Evolutionary conservation across 1,139 yeast species (phyloP).

Genomic region (Debaryomyces nepalensis): DNA sequence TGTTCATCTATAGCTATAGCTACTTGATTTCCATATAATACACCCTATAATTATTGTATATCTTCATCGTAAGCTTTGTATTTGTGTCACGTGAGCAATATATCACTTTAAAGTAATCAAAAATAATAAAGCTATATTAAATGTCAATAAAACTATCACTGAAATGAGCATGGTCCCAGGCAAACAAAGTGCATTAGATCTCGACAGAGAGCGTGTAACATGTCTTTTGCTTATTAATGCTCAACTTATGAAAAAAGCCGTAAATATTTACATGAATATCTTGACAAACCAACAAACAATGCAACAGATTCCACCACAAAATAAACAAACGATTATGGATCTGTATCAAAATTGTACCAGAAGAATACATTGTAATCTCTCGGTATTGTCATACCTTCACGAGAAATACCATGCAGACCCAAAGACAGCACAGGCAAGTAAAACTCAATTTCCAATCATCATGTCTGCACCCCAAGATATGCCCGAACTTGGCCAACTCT

Average conservation of each 20-base stretch:
- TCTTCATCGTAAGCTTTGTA: too few relatives aligned
- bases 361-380: slow-evolving; percentile 57
- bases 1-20: slow-evolving; percentile 6
- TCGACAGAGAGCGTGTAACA: slow-evolving; percentile 53
- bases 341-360: slow-evolving; percentile 55
- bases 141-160: too few relatives aligned
- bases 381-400: slow-evolving; percentile 56
- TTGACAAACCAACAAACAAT: slow-evolving; percentile 42
- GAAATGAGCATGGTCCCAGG: slow-evolving; percentile 11
- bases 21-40: neutral
- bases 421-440: slow-evolving; percentile 32
- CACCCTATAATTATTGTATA: too few relatives aligned
- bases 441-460: slow-evolving; percentile 54
- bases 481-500: slow-evolving; percentile 55
- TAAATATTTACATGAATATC: slow-evolving; percentile 40
- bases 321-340: slow-evolving; percentile 45
- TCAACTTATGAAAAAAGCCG: slow-evolving; percentile 54
- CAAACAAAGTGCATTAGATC: slow-evolving; percentile 13
- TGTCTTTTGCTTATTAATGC: slow-evolving; percentile 57
- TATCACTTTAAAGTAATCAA: too few relatives aligned
- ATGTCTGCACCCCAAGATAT: slow-evolving; percentile 59
- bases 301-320: slow-evolving; percentile 41
- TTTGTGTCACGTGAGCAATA: too few relatives aligned
- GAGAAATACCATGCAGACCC: slow-evolving; percentile 52
- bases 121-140: too few relatives aligned